Conservation (phyloP, 75 land plant species). For the Gnetum montanum region DNA sequence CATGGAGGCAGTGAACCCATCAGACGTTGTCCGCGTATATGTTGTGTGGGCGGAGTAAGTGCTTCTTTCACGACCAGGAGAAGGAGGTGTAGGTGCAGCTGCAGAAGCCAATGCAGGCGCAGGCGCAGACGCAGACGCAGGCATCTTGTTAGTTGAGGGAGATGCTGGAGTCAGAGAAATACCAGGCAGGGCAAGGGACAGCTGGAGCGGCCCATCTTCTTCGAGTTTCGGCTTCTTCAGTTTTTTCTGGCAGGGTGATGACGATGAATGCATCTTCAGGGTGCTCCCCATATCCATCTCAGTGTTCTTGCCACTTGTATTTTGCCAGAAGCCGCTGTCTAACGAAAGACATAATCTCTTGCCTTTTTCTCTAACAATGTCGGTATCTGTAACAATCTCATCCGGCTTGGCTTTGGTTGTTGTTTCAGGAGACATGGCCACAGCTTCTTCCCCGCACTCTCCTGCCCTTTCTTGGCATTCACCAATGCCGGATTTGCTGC, state of each 20-base stretch:
- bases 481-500: no score
- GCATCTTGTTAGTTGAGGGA: neutral
- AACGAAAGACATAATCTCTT: no score
- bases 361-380: neutral
- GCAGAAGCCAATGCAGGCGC: slow-evolving; percentile 24
- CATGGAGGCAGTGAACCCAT: slow-evolving; percentile 72
- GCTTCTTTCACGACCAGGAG: slow-evolving; percentile 39
- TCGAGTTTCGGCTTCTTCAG: slow-evolving; percentile 48
- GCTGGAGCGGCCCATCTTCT: slow-evolving; percentile 58
- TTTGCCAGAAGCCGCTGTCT: neutral
- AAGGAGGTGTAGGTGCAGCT: slow-evolving; percentile 5
- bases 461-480: no score
- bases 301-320: neutral
- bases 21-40: slow-evolving; percentile 45
- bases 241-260: slow-evolving; percentile 1
- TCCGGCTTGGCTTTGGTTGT: slow-evolving; percentile 3
- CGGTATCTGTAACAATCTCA: neutral
- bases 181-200: slow-evolving; percentile 33
- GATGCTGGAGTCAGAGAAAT: slow-evolving; percentile 7
- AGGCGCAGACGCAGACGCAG: slow-evolving; percentile 10
- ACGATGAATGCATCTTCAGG: slow-evolving; percentile 36
- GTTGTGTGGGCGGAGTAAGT: slow-evolving; percentile 37
- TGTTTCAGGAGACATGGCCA: no score
- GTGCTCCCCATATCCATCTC: slow-evolving; percentile 37
- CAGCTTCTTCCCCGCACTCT: no score